These are phyloP conservation scores for Blechomonas ayalai DNA, from an alignment of 208 protist species.

Conservation along the genomic window DNA sequence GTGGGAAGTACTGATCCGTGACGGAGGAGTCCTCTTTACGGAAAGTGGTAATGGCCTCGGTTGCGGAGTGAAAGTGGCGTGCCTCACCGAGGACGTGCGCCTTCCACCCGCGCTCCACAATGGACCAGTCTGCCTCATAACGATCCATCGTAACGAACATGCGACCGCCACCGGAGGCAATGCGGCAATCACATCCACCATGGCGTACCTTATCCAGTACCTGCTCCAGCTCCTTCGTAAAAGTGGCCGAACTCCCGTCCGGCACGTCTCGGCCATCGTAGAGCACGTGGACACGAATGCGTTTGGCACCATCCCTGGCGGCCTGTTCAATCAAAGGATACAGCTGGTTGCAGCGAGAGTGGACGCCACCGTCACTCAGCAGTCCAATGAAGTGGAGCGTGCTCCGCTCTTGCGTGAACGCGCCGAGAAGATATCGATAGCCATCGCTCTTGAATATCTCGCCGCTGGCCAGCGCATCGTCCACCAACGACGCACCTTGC, in stretches of 20 bases:
- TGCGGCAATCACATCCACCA: conserved; percentile 73
- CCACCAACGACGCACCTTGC: conserved; percentile 94
- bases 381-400: conserved; percentile 92
- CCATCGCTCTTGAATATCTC: conserved; percentile 83
- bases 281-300: conserved; percentile 89
- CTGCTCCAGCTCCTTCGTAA: conserved; percentile 87
- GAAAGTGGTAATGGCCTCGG: conserved; percentile 87
- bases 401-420: conserved; percentile 56
- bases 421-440: conserved; percentile 85
- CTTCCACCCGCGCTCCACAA: conserved; percentile 92
- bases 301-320: conserved; percentile 69
- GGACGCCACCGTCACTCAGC: conserved; percentile 92
- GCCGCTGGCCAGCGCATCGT: conserved; percentile 76
- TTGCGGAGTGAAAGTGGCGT: conserved; percentile 71
- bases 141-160: conserved; percentile 96
- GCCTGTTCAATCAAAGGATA: conserved; percentile 85
- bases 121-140: conserved; percentile 94
- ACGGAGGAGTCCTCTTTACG: conserved; percentile 72
- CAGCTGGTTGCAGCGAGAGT: conserved; percentile 91
- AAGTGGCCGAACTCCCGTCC: conserved; percentile 85
- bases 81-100: conserved; percentile 91
- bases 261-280: conserved; percentile 95
- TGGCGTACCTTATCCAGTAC: conserved; percentile 70
- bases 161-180: conserved; percentile 91
- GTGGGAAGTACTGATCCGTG: conserved; percentile 92